These are phyloP conservation scores for Xylaria digitata DNA, from an alignment of 2,329 filamentous ascomycete species.

Conservation along the genomic window DNA sequence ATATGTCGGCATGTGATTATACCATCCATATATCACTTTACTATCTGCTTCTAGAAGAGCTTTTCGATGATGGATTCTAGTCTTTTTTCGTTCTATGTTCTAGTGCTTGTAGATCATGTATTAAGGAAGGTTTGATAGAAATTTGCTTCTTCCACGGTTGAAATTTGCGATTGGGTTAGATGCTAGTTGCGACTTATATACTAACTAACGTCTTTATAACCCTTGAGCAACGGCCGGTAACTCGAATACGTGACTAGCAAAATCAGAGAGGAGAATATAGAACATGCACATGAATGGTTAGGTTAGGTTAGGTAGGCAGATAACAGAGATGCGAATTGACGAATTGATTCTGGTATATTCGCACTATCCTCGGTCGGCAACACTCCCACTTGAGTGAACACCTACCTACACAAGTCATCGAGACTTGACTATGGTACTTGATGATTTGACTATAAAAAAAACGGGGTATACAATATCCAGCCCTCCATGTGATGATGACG, in stretches of 20 bases:
- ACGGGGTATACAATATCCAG: constrained; percentile 26
- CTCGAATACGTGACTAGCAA: background rate
- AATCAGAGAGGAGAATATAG: background rate
- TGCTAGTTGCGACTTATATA: no score
- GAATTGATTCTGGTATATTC: constrained; percentile 15
- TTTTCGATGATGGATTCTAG: background rate
- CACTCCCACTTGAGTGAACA: background rate
- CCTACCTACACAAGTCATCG: constrained; percentile 19
- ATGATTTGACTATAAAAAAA: background rate
- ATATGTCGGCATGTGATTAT: constrained; percentile 2
- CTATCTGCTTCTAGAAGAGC: background rate
- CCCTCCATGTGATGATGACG: background rate
- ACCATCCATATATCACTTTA: constrained; percentile 16
- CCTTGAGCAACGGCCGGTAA: background rate
- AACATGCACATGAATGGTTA: background rate
- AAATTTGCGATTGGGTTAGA: constrained; percentile 4
- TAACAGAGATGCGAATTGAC: background rate
- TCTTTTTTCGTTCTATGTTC: background rate
- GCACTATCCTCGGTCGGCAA: constrained; percentile 10
- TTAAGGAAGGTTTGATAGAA: background rate
- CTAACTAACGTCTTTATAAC: no score
- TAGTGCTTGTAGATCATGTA: background rate
- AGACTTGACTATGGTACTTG: background rate
- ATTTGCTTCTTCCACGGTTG: background rate
- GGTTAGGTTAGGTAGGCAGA: background rate